Evolutionary conservation across 2,329 filamentous ascomycete species (phyloP).

Genomic region (Rutstroemia sp.): DNA sequence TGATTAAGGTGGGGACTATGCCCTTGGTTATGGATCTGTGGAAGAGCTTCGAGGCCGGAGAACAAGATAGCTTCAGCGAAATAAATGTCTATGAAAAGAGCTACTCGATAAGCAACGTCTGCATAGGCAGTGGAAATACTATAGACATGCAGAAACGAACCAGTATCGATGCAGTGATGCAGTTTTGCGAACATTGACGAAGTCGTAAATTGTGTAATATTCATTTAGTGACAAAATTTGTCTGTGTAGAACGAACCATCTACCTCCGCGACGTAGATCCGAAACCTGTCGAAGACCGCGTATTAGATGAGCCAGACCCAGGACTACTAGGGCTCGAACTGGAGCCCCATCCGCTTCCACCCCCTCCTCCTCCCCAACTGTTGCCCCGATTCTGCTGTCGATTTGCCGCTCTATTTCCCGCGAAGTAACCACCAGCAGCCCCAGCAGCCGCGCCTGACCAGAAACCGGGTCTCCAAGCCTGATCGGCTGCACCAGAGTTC

Average conservation of each 20-base stretch:
- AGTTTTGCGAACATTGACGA: too few relatives aligned
- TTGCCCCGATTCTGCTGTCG: slow-evolving; percentile 21
- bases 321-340: slow-evolving; percentile 24
- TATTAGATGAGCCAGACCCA: slow-evolving; percentile 26
- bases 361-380: slow-evolving; percentile 20
- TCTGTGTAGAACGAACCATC: neutral
- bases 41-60: neutral
- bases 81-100: slow-evolving; percentile 2
- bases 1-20: neutral
- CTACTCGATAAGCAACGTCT: neutral
- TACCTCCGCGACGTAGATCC: slow-evolving; percentile 58
- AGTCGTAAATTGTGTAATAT: neutral
- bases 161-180: neutral
- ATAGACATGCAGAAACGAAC: neutral
- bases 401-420: slow-evolving; percentile 54
- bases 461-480: slow-evolving; percentile 65
- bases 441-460: slow-evolving; percentile 58
- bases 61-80: slow-evolving; percentile 6
- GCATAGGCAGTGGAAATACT: neutral
- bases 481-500: slow-evolving; percentile 21
- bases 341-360: slow-evolving; percentile 11
- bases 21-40: slow-evolving; percentile 5
- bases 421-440: slow-evolving; percentile 64
- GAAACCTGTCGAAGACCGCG: slow-evolving; percentile 65
- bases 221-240: neutral